Evolutionary conservation across 768 basidiomycete species (phyloP).

Genomic region (Pisolithus sp.): DNA sequence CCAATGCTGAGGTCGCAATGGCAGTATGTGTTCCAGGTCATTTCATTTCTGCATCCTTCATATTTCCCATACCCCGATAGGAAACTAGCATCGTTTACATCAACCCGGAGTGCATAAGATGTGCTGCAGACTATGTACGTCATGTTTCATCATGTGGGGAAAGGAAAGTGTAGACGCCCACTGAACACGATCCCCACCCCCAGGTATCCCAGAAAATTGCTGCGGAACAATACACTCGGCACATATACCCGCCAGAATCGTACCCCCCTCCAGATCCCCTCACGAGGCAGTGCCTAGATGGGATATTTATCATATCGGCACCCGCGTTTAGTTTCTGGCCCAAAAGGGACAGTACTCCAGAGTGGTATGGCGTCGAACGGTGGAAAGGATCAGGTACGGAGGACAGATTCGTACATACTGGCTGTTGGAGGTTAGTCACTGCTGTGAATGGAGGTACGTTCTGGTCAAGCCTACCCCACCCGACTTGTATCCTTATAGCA

Average conservation of each 20-base stretch:
- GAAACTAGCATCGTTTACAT: constrained; percentile 54
- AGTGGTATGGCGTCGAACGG: constrained; percentile 78
- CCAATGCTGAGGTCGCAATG: constrained; percentile 51
- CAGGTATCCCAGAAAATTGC: constrained; percentile 59
- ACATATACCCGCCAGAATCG: constrained; percentile 65
- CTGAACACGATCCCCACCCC: background rate
- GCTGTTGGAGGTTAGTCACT: constrained; percentile 85
- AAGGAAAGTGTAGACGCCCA: background rate
- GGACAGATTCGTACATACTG: constrained; percentile 53
- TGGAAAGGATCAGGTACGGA: constrained; percentile 55
- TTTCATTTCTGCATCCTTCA: background rate
- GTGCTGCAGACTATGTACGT: constrained; percentile 60
- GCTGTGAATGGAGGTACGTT: constrained; percentile 67
- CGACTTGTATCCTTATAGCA: background rate
- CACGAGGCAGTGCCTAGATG: constrained; percentile 59
- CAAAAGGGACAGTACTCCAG: constrained; percentile 47
- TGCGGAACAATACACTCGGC: constrained; percentile 65
- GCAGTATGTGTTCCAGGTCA: constrained; percentile 32
- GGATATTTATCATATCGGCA: constrained; percentile 84
- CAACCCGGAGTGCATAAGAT: constrained; percentile 51
- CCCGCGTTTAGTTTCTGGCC: constrained; percentile 93
- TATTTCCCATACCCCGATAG: constrained; percentile 29
- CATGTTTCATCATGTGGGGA: background rate
- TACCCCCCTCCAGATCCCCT: constrained; percentile 46
- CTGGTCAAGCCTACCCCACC: background rate